A percentile compares a stretch with the other conserved stretches of the same genome.
phyloP scores from a whole-genome alignment of 2,329 filamentous ascomycete species.

The Tolypocladium endophyticum region DNA sequence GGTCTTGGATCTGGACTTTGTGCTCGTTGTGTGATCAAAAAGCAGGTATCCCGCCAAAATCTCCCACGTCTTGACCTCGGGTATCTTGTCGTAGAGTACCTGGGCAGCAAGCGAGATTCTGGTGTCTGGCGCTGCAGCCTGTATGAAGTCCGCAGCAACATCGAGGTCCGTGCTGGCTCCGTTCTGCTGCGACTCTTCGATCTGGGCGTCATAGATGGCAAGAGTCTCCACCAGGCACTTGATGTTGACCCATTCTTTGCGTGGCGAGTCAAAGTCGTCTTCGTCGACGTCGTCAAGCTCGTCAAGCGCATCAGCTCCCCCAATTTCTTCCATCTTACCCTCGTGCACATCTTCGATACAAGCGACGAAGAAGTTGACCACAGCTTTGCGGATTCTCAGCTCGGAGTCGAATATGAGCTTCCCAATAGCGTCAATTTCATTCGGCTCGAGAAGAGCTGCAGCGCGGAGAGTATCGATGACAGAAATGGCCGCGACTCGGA shows the following conservation, averaged over 20 bases:
- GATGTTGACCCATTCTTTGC: conserved; percentile 78
- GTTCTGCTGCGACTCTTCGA: conserved; percentile 43
- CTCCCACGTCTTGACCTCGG: conserved; percentile 79
- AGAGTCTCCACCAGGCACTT: conserved; percentile 84
- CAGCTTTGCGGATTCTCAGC: conserved; percentile 72
- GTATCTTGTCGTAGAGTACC: conserved; percentile 71
- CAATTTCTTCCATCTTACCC: conserved; percentile 70
- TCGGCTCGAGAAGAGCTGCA: conserved; percentile 77
- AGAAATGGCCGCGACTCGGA: conserved; percentile 71
- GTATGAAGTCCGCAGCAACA: conserved; percentile 43
- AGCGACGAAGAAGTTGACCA: conserved; percentile 82
- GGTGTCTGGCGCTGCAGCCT: conserved; percentile 60
- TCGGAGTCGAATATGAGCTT: conserved; percentile 85
- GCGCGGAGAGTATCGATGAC: conserved; percentile 74
- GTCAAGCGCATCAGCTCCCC: conserved; percentile 65
- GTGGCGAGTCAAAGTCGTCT: conserved; percentile 66
- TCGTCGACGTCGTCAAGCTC: conserved; percentile 66
- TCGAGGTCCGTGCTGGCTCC: conserved; percentile 35
- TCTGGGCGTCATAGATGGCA: conserved; percentile 66
- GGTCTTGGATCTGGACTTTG: conserved; percentile 38
- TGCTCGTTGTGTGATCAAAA: conserved; percentile 72
- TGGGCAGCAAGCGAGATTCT: conserved; percentile 80
- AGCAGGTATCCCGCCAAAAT: conserved; percentile 80
- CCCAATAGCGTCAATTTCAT: conserved; percentile 82
- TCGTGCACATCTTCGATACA: conserved; percentile 77